phyloP scores from a whole-genome alignment of 306 rosid genomes.

The Oemleria cerasiformis region DNA sequence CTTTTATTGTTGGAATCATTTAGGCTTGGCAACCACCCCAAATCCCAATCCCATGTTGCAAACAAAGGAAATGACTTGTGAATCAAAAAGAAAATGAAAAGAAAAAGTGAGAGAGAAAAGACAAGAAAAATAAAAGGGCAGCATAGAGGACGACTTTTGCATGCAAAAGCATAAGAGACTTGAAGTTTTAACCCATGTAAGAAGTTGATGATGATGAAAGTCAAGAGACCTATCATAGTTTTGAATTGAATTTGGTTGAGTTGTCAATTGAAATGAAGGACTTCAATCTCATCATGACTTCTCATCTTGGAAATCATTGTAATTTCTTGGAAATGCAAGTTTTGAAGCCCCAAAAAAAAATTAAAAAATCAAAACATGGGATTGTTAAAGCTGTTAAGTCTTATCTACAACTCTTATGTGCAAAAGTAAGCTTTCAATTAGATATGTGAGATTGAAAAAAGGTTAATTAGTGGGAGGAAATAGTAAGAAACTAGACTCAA shows the following conservation, averaged over 20 bases:
- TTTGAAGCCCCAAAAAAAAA: background rate
- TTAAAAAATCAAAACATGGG: background rate
- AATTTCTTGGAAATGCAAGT: conserved; percentile 12
- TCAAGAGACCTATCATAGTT: background rate
- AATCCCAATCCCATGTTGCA: background rate
- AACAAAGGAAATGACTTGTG: background rate
- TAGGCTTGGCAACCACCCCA: background rate
- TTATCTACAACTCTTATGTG: background rate
- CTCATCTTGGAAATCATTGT: conserved; percentile 8
- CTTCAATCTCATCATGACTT: background rate
- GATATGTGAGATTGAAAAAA: conserved; percentile 22
- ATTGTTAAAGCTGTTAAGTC: conserved; percentile 12
- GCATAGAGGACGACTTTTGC: background rate
- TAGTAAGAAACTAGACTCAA: conserved; percentile 8
- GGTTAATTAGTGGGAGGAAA: background rate
- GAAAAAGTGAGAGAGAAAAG: background rate
- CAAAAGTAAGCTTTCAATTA: conserved; percentile 9
- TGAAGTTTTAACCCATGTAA: background rate
- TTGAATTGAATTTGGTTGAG: background rate
- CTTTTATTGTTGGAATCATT: background rate
- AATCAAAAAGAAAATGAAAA: background rate
- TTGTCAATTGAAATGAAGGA: conserved; percentile 7
- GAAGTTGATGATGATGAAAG: background rate
- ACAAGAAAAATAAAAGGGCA: background rate
- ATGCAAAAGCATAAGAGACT: background rate